A percentile compares a stretch with the other conserved stretches of the same genome.
phyloP scores from a whole-genome alignment of 2,329 filamentous ascomycete species.

The Dactylellina parvicollis region DNA sequence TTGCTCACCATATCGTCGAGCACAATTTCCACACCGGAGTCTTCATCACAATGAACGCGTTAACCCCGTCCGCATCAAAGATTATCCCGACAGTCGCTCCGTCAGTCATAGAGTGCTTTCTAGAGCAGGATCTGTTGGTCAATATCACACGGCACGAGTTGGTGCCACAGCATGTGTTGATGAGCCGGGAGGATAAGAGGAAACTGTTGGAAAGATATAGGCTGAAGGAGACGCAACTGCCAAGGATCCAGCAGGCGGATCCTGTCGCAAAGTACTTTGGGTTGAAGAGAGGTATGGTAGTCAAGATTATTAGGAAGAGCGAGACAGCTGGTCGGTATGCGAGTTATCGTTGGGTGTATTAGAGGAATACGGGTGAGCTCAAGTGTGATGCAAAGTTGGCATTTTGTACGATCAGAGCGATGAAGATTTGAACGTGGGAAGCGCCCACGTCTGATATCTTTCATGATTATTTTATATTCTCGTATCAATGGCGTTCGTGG shows the following conservation, averaged over 20 bases:
- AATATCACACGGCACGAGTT: constrained; percentile 99
- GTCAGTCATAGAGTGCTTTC: constrained; percentile 90
- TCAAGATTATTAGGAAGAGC: constrained; percentile 96
- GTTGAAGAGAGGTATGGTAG: constrained; percentile 88
- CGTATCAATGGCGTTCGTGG: constrained; percentile 46
- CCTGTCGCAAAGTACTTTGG: constrained; percentile 93
- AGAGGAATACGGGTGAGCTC: not conserved
- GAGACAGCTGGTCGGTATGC: constrained; percentile 97
- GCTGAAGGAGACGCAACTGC: constrained; percentile 96
- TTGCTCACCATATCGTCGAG: constrained; percentile 81
- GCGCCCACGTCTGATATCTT: not conserved
- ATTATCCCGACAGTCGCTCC: constrained; percentile 80
- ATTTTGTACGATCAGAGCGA: constrained; percentile 46
- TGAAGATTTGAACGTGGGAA: not conserved
- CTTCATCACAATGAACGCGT: constrained; percentile 82
- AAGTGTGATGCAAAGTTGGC: not conserved
- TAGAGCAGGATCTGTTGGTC: constrained; percentile 93
- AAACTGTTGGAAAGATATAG: constrained; percentile 88
- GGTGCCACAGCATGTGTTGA: constrained; percentile 89
- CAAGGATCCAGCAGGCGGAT: constrained; percentile 88
- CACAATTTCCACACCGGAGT: constrained; percentile 90
- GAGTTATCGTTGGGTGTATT: constrained; percentile 78
- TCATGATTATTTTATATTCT: constrained; percentile 13
- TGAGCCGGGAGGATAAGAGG: constrained; percentile 88
- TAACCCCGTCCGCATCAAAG: constrained; percentile 88